Percentiles rank a stretch among this genome's conserved stretches.
Evolutionary conservation across 2,329 filamentous ascomycete genomes (phyloP).

Genomic region (Aureobasidium sp.): DNA sequence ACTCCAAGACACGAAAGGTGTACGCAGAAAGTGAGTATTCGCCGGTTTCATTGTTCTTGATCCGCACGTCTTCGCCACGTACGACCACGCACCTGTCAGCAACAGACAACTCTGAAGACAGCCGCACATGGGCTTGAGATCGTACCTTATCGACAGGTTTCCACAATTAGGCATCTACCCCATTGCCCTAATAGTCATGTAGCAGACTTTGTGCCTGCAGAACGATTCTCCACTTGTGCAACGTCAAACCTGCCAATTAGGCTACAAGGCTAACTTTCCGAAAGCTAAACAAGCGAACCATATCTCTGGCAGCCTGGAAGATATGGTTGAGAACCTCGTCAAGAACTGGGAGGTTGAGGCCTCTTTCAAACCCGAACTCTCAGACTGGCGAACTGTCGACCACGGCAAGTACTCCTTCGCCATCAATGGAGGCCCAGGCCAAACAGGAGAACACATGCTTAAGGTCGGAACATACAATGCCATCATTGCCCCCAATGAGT

Average conservation of each 20-base stretch:
- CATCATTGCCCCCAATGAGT: conserved; percentile 55
- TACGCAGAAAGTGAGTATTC: conserved; percentile 48
- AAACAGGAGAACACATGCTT: conserved; percentile 56
- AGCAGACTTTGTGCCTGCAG: background rate
- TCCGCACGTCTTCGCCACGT: background rate
- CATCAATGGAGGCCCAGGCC: conserved; percentile 52
- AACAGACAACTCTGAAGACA: background rate
- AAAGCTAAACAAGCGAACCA: conserved; percentile 52
- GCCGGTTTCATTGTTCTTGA: background rate
- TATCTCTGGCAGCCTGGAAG: conserved; percentile 46
- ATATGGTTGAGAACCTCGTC: conserved; percentile 60
- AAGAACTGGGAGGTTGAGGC: conserved; percentile 69
- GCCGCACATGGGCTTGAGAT: too few relatives aligned
- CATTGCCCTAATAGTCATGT: too few relatives aligned
- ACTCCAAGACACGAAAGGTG: conserved; percentile 53
- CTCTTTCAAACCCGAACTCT: conserved; percentile 54
- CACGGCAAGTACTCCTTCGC: conserved; percentile 52
- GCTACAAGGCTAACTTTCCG: conserved; percentile 15
- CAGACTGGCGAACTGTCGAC: conserved; percentile 60
- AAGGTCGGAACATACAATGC: conserved; percentile 62
- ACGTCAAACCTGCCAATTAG: background rate
- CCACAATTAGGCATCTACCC: background rate
- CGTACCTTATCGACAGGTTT: background rate
- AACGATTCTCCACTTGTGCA: background rate
- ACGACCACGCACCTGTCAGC: conserved; percentile 2